Base-by-base conservation (phyloP, 805 yeast genomes). In the Candida sonorensis region DNA sequence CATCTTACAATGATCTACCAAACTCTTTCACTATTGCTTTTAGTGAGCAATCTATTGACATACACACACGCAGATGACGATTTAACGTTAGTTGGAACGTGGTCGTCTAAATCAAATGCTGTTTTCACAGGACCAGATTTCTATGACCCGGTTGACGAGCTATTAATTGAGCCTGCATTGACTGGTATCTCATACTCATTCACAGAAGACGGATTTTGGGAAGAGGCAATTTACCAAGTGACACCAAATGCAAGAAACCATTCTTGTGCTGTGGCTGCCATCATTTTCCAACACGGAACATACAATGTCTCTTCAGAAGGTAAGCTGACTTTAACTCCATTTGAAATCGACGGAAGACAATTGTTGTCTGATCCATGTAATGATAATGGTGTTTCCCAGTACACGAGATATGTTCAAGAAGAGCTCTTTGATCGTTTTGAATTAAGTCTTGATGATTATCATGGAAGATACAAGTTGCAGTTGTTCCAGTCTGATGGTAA, bases 51-150 rank as follows among this genome's bases (percentile, higher is more conserved):
- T n/a, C n/a, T n/a, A n/a, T n/a, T n/a, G n/a, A n/a, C n/a, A n/a
- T n/a, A n/a, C n/a, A n/a, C n/a, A n/a, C n/a, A n/a, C n/a, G n/a
- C 44, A 5, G 35, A 32, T 25, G 34, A 28, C 6, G 28, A 31
- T 22, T 32, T 16, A 17, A 23, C 16, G 11, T 26, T 85, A 29
- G 83, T 66, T 26, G 98, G 98, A 6, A 92, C 99, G 0, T 92
- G 99, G 99, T 60, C 88, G 1, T 81, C 97, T 12, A 92, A 92
- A 58, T 78, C 97, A 10, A 84, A 83, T 56, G 77, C 94, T 10
- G 98, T 92, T 7, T 80, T 90, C 64, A 92, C 99, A 1, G 99
- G 99, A 0, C 95, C 97, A 6, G 82, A 88, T 2, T 92, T 92
- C 53, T 92, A 75, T 55, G 97, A 92, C 57, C 99, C 99, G 3